phyloP scores from a whole-genome alignment of 2,329 filamentous ascomycete genomes.

The Botrytis pseudocinerea region DNA sequence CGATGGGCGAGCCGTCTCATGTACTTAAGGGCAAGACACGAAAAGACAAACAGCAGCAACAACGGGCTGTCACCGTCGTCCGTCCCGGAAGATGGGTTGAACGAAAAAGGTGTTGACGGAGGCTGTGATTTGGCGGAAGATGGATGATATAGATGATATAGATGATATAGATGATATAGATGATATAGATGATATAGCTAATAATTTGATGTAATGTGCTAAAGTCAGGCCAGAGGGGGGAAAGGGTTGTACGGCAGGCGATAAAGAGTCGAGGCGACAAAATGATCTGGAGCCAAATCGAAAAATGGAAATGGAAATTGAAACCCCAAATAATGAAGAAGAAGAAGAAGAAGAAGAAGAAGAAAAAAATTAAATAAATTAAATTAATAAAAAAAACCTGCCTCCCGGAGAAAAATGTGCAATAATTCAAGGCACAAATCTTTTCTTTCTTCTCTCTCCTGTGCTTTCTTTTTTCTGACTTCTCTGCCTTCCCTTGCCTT shows the following conservation, averaged over 20 bases:
- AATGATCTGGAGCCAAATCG: neutral
- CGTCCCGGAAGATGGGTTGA: slow-evolving; percentile 11
- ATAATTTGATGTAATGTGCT: neutral
- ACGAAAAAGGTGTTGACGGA: slow-evolving; percentile 2
- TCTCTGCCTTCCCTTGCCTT: neutral
- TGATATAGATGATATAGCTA: neutral
- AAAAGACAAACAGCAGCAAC: neutral
- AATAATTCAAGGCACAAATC: neutral
- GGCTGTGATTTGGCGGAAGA: neutral
- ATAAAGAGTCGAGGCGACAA: slow-evolving; percentile 7
- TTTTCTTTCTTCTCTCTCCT: neutral
- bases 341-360: no score
- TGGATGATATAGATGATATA: neutral
- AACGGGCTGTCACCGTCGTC: slow-evolving; percentile 9
- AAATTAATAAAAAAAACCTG: neutral
- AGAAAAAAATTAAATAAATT: no score
- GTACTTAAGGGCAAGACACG: neutral
- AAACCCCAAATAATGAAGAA: neutral
- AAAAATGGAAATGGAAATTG: neutral
- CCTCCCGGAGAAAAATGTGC: neutral
- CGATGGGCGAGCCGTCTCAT: neutral
- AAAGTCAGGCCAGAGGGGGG: neutral
- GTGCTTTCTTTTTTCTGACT: neutral
- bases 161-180: neutral
- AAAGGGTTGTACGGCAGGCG: neutral